These are phyloP conservation scores for Silene latifolia DNA, from an alignment of 148 eudicot species.

Conservation along the genomic window DNA sequence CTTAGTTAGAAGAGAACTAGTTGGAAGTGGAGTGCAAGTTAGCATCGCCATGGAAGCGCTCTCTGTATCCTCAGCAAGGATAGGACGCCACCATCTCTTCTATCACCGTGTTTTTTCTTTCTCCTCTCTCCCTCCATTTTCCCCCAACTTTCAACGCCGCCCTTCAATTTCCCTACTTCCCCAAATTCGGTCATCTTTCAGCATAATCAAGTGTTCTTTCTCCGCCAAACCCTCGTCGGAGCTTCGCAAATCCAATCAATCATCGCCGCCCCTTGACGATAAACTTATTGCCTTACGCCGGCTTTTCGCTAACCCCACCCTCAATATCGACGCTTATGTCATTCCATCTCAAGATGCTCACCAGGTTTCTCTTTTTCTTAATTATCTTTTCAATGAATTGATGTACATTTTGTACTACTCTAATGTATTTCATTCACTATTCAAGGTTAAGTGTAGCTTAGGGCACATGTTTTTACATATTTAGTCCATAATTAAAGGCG, in stretches of 20 bases:
- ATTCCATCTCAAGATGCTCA: conserved; percentile 98
- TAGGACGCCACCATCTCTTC: conserved; percentile 25
- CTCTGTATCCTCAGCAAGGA: conserved; percentile 33
- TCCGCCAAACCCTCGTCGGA: conserved; percentile 70
- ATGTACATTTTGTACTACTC: not conserved
- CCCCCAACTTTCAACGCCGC: not conserved
- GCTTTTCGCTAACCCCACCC: conserved; percentile 54
- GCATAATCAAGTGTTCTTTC: conserved; percentile 39
- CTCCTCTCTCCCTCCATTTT: conserved; percentile 15
- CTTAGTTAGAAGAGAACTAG: too few relatives aligned
- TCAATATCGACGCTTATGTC: conserved; percentile 76
- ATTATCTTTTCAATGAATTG: too few relatives aligned
- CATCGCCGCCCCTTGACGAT: conserved; percentile 29
- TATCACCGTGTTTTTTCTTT: conserved; percentile 36
- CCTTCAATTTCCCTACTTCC: conserved; percentile 18
- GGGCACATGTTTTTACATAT: too few relatives aligned
- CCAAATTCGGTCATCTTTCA: conserved; percentile 18
- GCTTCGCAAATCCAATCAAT: conserved; percentile 34
- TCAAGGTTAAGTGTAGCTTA: too few relatives aligned
- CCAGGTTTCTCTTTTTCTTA: conserved; percentile 45
- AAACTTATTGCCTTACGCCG: conserved; percentile 70
- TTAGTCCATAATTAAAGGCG: too few relatives aligned
- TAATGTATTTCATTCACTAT: too few relatives aligned
- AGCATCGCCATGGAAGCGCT: conserved; percentile 31
- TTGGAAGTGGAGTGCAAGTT: not conserved